Evolutionary conservation across 2,329 filamentous ascomycete species (phyloP), one percentile per base, ranked within the genome.

Genomic region (Colletotrichum viniferum): DNA sequence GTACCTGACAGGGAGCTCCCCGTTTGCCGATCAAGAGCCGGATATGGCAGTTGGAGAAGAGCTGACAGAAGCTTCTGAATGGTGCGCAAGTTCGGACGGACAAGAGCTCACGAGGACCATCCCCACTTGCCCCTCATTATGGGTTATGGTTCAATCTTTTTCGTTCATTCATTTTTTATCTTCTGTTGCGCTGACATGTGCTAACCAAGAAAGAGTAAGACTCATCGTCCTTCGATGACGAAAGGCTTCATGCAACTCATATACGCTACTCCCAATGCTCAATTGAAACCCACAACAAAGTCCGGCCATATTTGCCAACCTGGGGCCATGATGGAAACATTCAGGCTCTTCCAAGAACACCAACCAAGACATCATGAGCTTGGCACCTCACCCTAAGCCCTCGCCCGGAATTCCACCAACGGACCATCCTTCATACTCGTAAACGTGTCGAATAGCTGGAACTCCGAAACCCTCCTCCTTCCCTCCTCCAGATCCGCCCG

Each of bases 371-470:
- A 14, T 32, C 28, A 8, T 21, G 32, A 14, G 14, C 26, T 18
- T 48, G n/a, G 13, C 66, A 63, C 12, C 30, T 24, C n/a, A 16
- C 7, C 13, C 58, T 56, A 78, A 30, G 76, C 77, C 66, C 82
- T 80, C 77, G 77, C 85, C 79, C 85, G 81, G 79, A 93, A 93
- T 84, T 94, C 90, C 72, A 95, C 86, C 84, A 94, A 87, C 1
- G 92, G 92, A 1, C 94, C 94, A 79, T 94, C 89, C 86, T 95
- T 96, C 79, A 90, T 86, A 79, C 92, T 94, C 36, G 94, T 94
- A 83, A 96, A 95, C 21, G 91, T 93, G 81, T 96, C 94, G 67
- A 89, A 84, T 72, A 95, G 85, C 86, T 95, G 93, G 82, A 92
- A 94, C 86, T 95, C 94, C 2, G 81, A 85, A 21, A 80, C 81